These are phyloP conservation scores for Fusarium sp. DNA, from an alignment of 2,329 filamentous ascomycete species.

Conservation along the genomic window DNA sequence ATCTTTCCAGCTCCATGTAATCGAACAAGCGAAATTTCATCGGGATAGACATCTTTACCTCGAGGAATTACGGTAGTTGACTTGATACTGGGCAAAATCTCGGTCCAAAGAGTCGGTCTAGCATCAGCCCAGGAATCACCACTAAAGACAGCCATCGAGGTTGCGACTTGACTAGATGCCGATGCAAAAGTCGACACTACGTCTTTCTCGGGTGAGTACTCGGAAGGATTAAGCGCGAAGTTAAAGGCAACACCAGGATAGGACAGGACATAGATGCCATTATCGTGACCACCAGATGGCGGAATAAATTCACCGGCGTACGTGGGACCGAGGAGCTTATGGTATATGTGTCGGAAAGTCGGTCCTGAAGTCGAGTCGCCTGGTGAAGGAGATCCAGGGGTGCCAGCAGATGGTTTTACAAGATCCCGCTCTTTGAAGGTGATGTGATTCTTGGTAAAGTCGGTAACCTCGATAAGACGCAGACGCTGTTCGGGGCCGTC, in stretches of 20 bases:
- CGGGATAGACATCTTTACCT: constrained; percentile 81
- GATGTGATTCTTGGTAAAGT: constrained; percentile 87
- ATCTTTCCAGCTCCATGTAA: constrained; percentile 82
- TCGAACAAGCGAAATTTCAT: constrained; percentile 84
- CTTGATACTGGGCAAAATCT: constrained; percentile 77
- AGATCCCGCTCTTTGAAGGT: constrained; percentile 84
- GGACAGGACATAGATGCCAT: constrained; percentile 87
- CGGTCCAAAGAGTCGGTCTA: constrained; percentile 79
- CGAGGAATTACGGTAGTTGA: constrained; percentile 74
- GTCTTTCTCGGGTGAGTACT: constrained; percentile 80
- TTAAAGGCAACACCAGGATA: constrained; percentile 95
- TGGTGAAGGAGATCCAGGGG: constrained; percentile 46
- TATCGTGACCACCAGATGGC: constrained; percentile 62
- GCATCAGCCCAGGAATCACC: constrained; percentile 92
- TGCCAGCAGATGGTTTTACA: constrained; percentile 66
- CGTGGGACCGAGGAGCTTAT: constrained; percentile 90
- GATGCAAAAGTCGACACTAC: constrained; percentile 88
- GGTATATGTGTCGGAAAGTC: constrained; percentile 89
- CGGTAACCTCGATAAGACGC: constrained; percentile 87
- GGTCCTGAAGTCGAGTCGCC: constrained; percentile 64
- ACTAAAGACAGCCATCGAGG: constrained; percentile 89
- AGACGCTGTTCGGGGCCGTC: constrained; percentile 93
- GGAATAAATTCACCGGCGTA: constrained; percentile 93
- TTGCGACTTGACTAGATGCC: constrained; percentile 77
- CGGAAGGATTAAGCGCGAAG: constrained; percentile 78